Percentiles rank a stretch among this genome's conserved stretches.
Conservation (phyloP, 495 filamentous ascomycete genomes). For the Penicillium alfredii region DNA sequence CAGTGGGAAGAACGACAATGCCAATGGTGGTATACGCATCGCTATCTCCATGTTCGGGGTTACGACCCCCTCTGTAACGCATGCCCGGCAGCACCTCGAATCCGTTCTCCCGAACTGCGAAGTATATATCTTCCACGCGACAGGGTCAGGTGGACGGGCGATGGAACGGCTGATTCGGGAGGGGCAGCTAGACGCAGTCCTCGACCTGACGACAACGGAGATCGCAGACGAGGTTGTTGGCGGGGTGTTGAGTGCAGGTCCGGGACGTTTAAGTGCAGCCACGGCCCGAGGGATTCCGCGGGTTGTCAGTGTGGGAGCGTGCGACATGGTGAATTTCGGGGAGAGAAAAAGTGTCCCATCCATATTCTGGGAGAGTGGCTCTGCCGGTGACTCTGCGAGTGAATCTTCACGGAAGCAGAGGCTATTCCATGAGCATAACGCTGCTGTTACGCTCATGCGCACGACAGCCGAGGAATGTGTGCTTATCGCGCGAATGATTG, state of each 20-base stretch:
- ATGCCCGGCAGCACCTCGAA: slow-evolving; percentile 41
- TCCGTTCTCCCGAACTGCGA: slow-evolving; percentile 35
- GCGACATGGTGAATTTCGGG: slow-evolving; percentile 68
- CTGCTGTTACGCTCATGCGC: slow-evolving; percentile 58
- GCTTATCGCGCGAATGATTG: slow-evolving; percentile 48
- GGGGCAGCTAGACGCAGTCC: slow-evolving; percentile 50
- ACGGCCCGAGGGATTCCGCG: slow-evolving; percentile 51
- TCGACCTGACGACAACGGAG: slow-evolving; percentile 67
- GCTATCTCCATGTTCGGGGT: slow-evolving; percentile 68
- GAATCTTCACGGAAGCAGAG: slow-evolving; percentile 15
- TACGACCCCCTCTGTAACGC: slow-evolving; percentile 56
- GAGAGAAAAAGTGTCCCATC: slow-evolving; percentile 47
- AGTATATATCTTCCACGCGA: slow-evolving; percentile 63
- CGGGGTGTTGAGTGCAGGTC: slow-evolving; percentile 54
- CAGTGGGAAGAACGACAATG: too few relatives aligned
- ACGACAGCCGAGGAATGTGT: slow-evolving; percentile 49
- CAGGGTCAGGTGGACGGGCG: slow-evolving; percentile 57
- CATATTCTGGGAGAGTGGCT: slow-evolving; percentile 18
- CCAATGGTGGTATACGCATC: too few relatives aligned
- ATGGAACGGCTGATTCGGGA: slow-evolving; percentile 59
- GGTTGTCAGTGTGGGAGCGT: slow-evolving; percentile 57
- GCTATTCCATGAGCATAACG: slow-evolving; percentile 57
- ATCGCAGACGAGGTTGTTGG: slow-evolving; percentile 57
- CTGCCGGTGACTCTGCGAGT: slow-evolving; percentile 4
- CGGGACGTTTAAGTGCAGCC: slow-evolving; percentile 47